Conservation (phyloP, 495 filamentous ascomycete species). For the Penicillium salamii region DNA sequence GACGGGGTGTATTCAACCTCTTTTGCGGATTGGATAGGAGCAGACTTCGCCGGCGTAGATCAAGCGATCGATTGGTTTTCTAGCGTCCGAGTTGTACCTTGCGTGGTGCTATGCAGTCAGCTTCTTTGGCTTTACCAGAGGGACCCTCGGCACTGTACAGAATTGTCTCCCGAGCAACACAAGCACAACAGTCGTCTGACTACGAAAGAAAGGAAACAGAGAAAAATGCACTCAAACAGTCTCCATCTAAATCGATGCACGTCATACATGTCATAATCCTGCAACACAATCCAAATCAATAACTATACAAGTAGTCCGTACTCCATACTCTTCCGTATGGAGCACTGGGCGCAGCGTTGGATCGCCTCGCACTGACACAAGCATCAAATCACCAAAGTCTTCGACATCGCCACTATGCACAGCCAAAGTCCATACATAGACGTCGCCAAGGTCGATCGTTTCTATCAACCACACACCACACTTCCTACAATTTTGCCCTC, state of each 20-base stretch:
- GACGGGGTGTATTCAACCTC: neutral
- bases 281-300: no score
- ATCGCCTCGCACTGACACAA: neutral
- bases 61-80: neutral
- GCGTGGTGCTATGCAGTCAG: slow-evolving; percentile 1
- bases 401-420: slow-evolving; percentile 9
- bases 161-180: slow-evolving; percentile 1
- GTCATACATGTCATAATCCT: slow-evolving; percentile 25
- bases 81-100: slow-evolving; percentile 2
- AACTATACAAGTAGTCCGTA: no score
- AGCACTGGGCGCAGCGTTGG: no score
- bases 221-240: slow-evolving; percentile 9
- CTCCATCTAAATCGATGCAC: slow-evolving; percentile 21
- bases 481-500: no score
- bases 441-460: neutral
- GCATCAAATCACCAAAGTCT: neutral
- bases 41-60: slow-evolving; percentile 9
- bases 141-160: no score
- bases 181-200: slow-evolving; percentile 8
- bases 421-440: neutral
- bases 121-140: neutral
- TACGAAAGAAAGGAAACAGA: no score
- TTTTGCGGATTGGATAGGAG: slow-evolving; percentile 8
- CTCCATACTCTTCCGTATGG: no score
- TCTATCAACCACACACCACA: neutral